Percentiles rank a stretch among this genome's conserved stretches.
phyloP scores from a whole-genome alignment of 495 filamentous ascomycete species.

The Aspergillus incahuasiensis region DNA sequence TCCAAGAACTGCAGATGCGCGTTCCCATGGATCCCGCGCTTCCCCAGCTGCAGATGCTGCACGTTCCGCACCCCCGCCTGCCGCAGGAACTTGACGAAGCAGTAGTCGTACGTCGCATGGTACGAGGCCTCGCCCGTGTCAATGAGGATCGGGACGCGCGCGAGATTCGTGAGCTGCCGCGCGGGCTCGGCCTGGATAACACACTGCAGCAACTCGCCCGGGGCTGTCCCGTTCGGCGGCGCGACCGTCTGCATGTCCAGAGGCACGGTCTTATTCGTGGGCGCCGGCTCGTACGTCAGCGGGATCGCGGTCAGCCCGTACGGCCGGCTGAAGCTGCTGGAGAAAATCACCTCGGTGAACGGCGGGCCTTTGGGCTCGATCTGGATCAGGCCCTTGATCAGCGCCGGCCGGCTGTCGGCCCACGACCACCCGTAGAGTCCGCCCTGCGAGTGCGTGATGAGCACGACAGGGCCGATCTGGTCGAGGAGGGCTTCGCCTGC shows the following conservation, averaged over 20 bases:
- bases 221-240: conserved; percentile 12
- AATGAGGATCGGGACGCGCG: conserved; percentile 40
- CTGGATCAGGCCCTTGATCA: conserved; percentile 44
- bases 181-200: conserved; percentile 46
- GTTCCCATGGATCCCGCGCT: conserved; percentile 50
- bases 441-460: conserved; percentile 52
- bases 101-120: conserved; percentile 55
- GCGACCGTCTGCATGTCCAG: conserved; percentile 25
- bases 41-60: conserved; percentile 40
- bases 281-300: conserved; percentile 45
- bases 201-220: conserved; percentile 22
- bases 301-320: conserved; percentile 49
- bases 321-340: conserved; percentile 20
- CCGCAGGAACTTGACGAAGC: conserved; percentile 46
- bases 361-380: conserved; percentile 55
- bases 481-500: conserved; percentile 46
- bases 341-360: conserved; percentile 33
- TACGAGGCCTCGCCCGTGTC: conserved; percentile 51
- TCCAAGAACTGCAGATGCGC: conserved; percentile 58
- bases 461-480: conserved; percentile 41
- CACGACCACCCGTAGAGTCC: conserved; percentile 46
- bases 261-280: conserved; percentile 22
- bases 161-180: conserved; percentile 46
- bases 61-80: conserved; percentile 49
- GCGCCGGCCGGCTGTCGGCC: conserved; percentile 41